A percentile compares a stretch with the other conserved stretches of the same genome.
These are phyloP conservation scores for Acanthamoeba sp. DNA, from an alignment of 208 protist genomes.

Conservation along the genomic window DNA sequence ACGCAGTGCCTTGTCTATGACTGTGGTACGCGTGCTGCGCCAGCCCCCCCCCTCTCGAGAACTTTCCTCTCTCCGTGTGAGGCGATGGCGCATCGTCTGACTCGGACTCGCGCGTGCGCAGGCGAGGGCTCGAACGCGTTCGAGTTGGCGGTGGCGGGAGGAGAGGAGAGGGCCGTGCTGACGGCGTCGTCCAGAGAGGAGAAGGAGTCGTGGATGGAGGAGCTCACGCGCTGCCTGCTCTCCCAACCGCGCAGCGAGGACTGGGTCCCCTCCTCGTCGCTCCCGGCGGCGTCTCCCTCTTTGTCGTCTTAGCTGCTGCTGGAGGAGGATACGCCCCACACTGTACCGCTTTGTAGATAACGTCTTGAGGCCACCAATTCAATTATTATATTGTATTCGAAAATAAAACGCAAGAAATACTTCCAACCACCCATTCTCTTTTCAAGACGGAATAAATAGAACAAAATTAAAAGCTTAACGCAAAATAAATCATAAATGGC, in stretches of 20 bases:
- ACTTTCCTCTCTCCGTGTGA: neutral
- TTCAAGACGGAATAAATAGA: neutral
- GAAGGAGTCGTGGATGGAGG: constrained; percentile 21
- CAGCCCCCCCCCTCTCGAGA: too few relatives aligned
- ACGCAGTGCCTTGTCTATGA: neutral
- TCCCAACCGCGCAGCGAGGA: too few relatives aligned
- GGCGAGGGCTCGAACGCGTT: neutral
- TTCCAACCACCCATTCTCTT: too few relatives aligned
- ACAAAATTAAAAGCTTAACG: neutral
- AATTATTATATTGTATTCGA: too few relatives aligned
- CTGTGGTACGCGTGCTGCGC: neutral
- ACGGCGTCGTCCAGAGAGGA: neutral
- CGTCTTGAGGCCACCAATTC: too few relatives aligned
- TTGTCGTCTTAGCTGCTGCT: too few relatives aligned
- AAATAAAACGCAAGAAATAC: too few relatives aligned
- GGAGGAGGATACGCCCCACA: too few relatives aligned
- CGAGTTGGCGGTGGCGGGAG: neutral
- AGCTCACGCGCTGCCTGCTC: neutral
- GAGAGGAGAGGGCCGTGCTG: neutral
- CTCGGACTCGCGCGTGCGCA: neutral
- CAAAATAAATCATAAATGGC: too few relatives aligned
- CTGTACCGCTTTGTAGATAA: too few relatives aligned
- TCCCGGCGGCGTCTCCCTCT: too few relatives aligned
- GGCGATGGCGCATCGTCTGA: neutral
- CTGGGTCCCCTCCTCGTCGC: too few relatives aligned